Evolutionary conservation across 352 stramenopile genomes (phyloP), one percentile per base, ranked within the genome.

Genomic region (Phytophthora pistaciae): DNA sequence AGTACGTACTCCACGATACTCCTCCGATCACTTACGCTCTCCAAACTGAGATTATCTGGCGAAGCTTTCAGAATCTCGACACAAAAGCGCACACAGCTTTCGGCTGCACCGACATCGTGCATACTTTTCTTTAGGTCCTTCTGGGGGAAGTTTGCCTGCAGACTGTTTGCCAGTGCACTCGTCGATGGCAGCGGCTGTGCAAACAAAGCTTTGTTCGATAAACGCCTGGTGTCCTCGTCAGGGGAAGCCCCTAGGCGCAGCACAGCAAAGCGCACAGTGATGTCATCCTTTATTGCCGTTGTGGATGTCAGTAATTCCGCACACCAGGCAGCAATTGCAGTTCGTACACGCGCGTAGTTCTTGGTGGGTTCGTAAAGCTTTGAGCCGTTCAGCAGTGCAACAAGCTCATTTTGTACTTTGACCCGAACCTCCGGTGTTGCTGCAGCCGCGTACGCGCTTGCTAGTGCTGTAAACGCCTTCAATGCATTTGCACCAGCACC

Each of bases 311-410:
- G 63, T 13, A 94, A 62, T 23, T 81, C 77, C 46, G 66, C 74
- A n/a, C 78, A 83, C 88, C 88, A 95, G 10, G 71, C 64, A 29
- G 80, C 88, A 53, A 95, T 77, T 1, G 83, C 82, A 52, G 74
- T 64, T 46, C 85, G 83, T 7, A 95, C 84, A 5, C 88, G 86
- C 23, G 75, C 70, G 49, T 93, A 95, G 25, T 87, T 89, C 54
- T 83, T 88, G 21, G 50, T 74, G 10, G 57, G 31, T 31, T 94
- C 83, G 23, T 90, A 94, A 5, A 95, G 60, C 33, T 88, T 91
- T 0, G 78, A 76, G 6, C 87, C 78, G 23, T 84, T 77, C 6
- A 92, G 66, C 42, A 95, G 57, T 7, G 72, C 82, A 20, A 80
- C 74, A 1, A 95, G 65, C 58, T 94, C 87, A 11, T 70, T 59